phyloP scores from a whole-genome alignment of 345 rosid genomes.

The Populus davidiana region DNA sequence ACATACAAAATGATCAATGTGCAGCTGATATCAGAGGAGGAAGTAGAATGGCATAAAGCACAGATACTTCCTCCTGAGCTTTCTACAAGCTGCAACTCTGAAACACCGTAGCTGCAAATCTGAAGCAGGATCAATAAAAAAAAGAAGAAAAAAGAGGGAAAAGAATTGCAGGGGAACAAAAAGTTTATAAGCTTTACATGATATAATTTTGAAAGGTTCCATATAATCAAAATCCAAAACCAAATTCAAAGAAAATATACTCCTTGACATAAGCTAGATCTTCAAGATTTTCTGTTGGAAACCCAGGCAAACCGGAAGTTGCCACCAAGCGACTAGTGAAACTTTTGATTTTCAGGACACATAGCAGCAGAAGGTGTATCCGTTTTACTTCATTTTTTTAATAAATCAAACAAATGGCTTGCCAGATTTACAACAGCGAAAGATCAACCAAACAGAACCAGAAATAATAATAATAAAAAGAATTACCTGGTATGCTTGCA shows the following conservation, averaged over 20 bases:
- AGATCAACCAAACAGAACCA: not conserved
- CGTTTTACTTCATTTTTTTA: not conserved
- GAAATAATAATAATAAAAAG: not conserved
- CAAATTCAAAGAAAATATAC: not conserved
- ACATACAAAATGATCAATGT: not conserved
- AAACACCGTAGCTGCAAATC: not conserved
- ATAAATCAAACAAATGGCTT: not conserved
- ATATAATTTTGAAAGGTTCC: not conserved
- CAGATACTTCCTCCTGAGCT: constrained; percentile 28
- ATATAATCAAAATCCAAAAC: not conserved
- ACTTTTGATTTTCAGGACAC: not conserved
- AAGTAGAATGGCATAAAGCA: constrained; percentile 44
- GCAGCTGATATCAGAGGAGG: constrained; percentile 10
- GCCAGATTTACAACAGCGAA: not conserved
- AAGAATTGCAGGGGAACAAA: not conserved
- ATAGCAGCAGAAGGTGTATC: not conserved
- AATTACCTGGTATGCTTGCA: not conserved
- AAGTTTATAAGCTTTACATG: not conserved
- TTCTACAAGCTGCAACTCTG: no score
- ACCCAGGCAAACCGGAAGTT: not conserved
- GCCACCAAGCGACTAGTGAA: not conserved
- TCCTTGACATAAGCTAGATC: not conserved
- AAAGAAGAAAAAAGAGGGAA: not conserved
- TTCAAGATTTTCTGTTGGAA: not conserved
- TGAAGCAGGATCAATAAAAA: not conserved